Base-by-base conservation (phyloP, 2,329 filamentous ascomycete genomes). In the Penicillium oxalicum region DNA sequence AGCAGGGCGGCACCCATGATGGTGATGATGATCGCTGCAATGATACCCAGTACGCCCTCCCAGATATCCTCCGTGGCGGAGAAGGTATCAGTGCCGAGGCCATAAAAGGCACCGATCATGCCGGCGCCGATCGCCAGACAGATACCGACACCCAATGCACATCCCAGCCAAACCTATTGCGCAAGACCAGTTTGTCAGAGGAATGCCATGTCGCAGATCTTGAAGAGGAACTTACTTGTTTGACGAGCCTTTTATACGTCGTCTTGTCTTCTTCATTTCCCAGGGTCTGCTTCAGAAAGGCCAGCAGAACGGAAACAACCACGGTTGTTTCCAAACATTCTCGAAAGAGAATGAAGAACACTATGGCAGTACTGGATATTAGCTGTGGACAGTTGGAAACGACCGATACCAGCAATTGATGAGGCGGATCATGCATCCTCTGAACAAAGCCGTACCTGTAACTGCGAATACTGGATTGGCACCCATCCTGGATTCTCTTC, bases 241-340 rank as follows among this genome's bases (percentile, higher is more conserved):
- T 78, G 26, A 82, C 75, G 4, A 91, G 76, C 49, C 76, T 77
- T 69, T 87, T 91, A 72, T 88, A 86, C 0, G 84, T 71, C 2
- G 60, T 65, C 5, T 69, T 70, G 71, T 90, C 83, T 52, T 77
- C 72, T 44, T 82, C 75, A 5, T 83, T 81, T 0, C 81, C 82
- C 26, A 94, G 78, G 2, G 86, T 86, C 67, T 93, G 87, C 69
- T 91, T 93, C 52, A 94, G 73, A 66, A 93, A 94, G 11, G 88
- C 83, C 42, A 95, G 78, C 25, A 95, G 75, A n/a, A 95, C 85
- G 0, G 89, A 91, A 53, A 94, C 83, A 59, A 95, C 87, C 61
- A 95, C 88, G 60, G 80, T 85, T 0, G 86, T 87, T 74, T 95
- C 90, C 37, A 95, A 74, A 37, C 83, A 82, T 73, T 95, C 90